Evolutionary conservation across 208 protist genomes (phyloP).

Genomic region (Leishmania amazonensis): DNA sequence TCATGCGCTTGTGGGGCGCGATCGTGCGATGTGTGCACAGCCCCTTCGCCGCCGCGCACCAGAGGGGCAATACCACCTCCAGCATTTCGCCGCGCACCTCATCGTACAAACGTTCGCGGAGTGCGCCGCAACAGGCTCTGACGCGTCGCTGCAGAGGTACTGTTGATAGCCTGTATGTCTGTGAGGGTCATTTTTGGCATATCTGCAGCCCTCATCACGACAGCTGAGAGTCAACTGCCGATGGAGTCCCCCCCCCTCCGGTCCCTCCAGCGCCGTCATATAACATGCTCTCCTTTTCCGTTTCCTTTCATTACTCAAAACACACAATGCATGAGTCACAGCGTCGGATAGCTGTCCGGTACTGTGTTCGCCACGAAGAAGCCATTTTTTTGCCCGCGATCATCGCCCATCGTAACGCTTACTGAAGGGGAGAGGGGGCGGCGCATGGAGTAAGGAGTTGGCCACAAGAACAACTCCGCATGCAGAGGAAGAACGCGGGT

Average conservation of each 20-base stretch:
- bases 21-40: neutral
- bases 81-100: neutral
- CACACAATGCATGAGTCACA: neutral
- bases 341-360: neutral
- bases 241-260: neutral
- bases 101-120: neutral
- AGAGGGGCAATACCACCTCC: neutral
- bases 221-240: neutral
- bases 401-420: neutral
- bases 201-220: neutral
- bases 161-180: neutral
- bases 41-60: neutral
- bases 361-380: neutral
- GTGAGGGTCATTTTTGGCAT: neutral
- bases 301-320: neutral
- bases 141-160: neutral
- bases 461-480: neutral
- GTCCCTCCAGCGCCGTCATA: neutral
- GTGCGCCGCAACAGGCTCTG: neutral
- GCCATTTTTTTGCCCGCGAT: neutral
- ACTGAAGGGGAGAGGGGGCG: neutral
- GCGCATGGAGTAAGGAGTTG: neutral
- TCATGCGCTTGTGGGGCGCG: neutral
- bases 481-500: neutral
- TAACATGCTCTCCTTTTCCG: neutral